Evolutionary conservation across 208 protist genomes (phyloP), one percentile per base, ranked within the genome.

Genomic region (Trypanosoma brucei): DNA sequence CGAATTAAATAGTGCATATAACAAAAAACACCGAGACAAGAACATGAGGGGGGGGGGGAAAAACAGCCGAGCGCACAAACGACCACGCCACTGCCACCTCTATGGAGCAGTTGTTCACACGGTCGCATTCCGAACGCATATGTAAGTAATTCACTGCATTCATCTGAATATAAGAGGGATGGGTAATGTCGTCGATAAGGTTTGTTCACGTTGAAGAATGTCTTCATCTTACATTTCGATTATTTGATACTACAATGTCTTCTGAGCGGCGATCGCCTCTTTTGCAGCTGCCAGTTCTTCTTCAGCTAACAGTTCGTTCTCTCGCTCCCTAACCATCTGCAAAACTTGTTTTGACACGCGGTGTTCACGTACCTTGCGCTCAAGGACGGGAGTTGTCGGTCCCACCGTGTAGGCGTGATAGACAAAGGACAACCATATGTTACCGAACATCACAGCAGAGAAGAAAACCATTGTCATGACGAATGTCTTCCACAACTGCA

Each of bases 351-450:
- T 92, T 9, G 85, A 92, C 8, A 95, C 84, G 35, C 89, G 83
- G 59, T 95, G 89, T 63, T 95, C 85, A 64, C 86, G 89, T 50
- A 92, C 89, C 55, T 92, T 92, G n/a, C 89, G 83, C 56, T 95
- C 83, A 13, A 95, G 75, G 45, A 95, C 86, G 1, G 89, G 89
- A 1, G 89, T 95, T 35, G 81, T 84, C 2, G 89, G 86, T 1
- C 86, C 85, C 13, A 93, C 84, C 0, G 86, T 86, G 78, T 95
- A 95, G n/a, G 89, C 89, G 60, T 92, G 83, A 56, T 95, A 93
- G 30, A 92, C 88, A 66, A 94, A 92, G 1, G 84, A 85, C 3
- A 91, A 67, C 85, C 88, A 94, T 50, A 90, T 84, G 62, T 94
- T 94, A 56, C 83, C 83, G 55, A 88, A 86, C 2, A 95, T 70